Conservation (phyloP, 2,329 filamentous ascomycete genomes). For the Fusarium agapanthi region DNA sequence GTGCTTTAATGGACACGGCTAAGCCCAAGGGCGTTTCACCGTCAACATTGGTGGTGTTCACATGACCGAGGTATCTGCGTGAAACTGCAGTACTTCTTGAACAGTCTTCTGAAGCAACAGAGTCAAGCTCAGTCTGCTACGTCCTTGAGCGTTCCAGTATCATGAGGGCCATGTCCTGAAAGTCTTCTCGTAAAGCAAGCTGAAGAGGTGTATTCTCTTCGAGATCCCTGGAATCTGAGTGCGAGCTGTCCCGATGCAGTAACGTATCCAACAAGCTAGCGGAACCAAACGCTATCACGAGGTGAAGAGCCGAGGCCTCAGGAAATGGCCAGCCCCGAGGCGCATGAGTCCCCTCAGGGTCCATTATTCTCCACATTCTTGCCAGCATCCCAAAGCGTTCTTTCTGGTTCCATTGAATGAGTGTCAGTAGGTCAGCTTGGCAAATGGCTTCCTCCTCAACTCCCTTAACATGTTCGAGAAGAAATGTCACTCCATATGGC, state of each 20-base stretch:
- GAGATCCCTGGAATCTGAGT: accelerated
- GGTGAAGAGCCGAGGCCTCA: accelerated
- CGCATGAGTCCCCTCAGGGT: not conserved
- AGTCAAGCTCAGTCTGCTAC: accelerated
- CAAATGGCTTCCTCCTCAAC: accelerated
- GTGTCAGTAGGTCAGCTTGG: not conserved
- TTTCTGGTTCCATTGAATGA: not conserved
- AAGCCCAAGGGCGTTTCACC: not conserved
- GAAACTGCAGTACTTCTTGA: accelerated
- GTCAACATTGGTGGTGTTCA: accelerated
- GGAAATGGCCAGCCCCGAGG: not conserved
- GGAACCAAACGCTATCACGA: accelerated
- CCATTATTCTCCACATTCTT: not conserved
- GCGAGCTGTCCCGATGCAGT: accelerated
- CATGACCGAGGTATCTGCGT: not conserved
- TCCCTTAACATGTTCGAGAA: accelerated
- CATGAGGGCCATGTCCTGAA: accelerated
- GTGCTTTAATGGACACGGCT: not conserved
- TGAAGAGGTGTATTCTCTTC: not conserved
- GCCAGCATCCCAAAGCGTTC: accelerated
- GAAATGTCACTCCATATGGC: not conserved
- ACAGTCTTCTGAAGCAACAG: accelerated
- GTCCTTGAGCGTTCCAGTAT: not conserved
- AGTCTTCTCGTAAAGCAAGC: not conserved
- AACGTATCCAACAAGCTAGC: accelerated